Evolutionary conservation across 345 rosid genomes (phyloP).

Genomic region (Populus simonii): DNA sequence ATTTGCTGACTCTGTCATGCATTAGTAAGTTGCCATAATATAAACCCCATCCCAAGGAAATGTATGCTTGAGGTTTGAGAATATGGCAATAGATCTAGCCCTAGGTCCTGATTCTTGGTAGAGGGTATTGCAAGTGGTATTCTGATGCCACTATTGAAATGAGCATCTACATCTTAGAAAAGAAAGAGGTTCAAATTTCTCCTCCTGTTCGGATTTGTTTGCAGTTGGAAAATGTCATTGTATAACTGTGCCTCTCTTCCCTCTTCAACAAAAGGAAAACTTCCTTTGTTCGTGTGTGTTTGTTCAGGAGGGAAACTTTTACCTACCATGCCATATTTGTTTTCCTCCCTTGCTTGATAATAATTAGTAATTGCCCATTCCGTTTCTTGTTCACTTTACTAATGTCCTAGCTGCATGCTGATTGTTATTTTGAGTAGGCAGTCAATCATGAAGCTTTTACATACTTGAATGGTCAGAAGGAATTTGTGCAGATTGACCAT

Average conservation of each 20-base stretch:
- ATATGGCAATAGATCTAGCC: background rate
- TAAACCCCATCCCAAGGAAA: background rate
- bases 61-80: background rate
- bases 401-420: conserved; percentile 8
- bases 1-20: background rate
- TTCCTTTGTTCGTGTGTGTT: background rate
- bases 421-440: conserved; percentile 57
- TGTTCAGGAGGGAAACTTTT: background rate
- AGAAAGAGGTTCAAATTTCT: background rate
- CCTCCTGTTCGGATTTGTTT: background rate
- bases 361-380: background rate
- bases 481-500: conserved; percentile 87
- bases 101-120: background rate
- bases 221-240: background rate
- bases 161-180: background rate
- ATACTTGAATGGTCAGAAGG: conserved; percentile 87
- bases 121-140: background rate
- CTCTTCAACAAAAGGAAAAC: conserved; percentile 3
- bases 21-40: background rate
- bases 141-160: background rate
- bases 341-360: background rate
- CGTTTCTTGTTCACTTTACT: background rate
- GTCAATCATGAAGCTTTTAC: conserved; percentile 99
- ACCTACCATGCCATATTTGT: background rate
- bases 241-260: background rate